Evolutionary conservation across 2,329 filamentous ascomycete genomes (phyloP), one percentile per base, ranked within the genome.

Genomic region (Paraconiothyrium sp.): DNA sequence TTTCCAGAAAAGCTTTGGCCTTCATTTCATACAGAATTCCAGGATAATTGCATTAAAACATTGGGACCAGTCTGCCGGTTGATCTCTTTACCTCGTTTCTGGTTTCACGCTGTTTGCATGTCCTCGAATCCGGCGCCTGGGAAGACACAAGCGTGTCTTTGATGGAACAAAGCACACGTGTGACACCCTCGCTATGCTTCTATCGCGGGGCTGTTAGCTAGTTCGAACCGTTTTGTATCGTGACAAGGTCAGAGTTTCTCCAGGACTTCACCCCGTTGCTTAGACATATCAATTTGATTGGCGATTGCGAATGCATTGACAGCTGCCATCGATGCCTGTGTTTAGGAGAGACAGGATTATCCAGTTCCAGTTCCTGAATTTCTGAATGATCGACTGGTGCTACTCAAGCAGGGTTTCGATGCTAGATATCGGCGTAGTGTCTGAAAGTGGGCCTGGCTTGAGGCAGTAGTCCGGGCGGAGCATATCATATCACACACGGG

Each of bases 41-140:
- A 56, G 54, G 54, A 56, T 56, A 56, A 56, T 56, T 37, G 22
- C 32, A 47, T 47, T 47, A 11, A 35, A 56, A 27, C 34, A n/a
- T 47, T 47, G 32, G 54, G 30, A 20, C 43, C 41, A 47, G 32
- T 11, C 27, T 22, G 20, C 41, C 39, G 41, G 37, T n/a, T 27
- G 34, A 37, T 47, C 54, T 56, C 20, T 27, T 35, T 37, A n/a
- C 30, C 22, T 56, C 41, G 34, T 56, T 37, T 13, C 43, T 48
- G 54, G 54, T 11, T 47, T 47, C 9, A 3, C 32, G 52, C 30
- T 46, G 20, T 30, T 43, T 43, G 35, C 37, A 41, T 30, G 20
- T 20, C 13, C 4, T 43, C 50, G 13, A 6, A 43, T 16, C 8
- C 37, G 50, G 30, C 22, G 10, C 2, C 20, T 41, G 50, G 32